Evolutionary conservation across 441 rosid genomes (phyloP).

Genomic region (Euphorbia schlechtendalii): DNA sequence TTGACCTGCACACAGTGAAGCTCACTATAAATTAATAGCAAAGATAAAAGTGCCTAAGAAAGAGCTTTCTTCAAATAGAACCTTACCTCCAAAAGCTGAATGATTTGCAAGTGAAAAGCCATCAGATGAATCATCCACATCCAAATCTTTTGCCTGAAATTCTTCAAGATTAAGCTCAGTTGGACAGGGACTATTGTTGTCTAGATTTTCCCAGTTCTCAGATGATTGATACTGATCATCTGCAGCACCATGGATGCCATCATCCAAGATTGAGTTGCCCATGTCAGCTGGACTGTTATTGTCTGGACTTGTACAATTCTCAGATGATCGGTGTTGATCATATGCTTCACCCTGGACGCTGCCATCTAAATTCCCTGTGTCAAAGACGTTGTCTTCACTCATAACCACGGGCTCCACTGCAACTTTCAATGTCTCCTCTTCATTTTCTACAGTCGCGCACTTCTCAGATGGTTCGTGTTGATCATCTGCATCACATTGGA

Average conservation of each 20-base stretch:
- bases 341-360: not conserved
- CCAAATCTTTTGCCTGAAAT: conserved; percentile 1
- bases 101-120: conserved; percentile 14
- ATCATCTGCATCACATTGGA: conserved; percentile 1
- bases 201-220: conserved; percentile 7
- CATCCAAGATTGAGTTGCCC: no score
- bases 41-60: conserved; percentile 7
- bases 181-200: conserved; percentile 10
- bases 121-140: conserved; percentile 6
- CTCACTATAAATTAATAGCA: conserved; percentile 8
- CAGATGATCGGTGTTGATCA: conserved; percentile 6
- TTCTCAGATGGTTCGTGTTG: conserved; percentile 5
- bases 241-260: no score
- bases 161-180: conserved; percentile 6
- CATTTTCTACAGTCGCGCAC: conserved; percentile 10
- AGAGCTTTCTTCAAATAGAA: conserved; percentile 4
- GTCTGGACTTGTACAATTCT: conserved; percentile 7
- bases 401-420: not conserved
- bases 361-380: not conserved
- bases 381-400: conserved; percentile 3
- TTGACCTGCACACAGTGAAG: conserved; percentile 23
- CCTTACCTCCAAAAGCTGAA: conserved; percentile 11
- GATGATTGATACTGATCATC: conserved; percentile 10
- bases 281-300: conserved; percentile 7
- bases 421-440: not conserved